These are phyloP conservation scores for Plectranthus barbatus DNA, from an alignment of 257 asterid species.

Conservation along the genomic window DNA sequence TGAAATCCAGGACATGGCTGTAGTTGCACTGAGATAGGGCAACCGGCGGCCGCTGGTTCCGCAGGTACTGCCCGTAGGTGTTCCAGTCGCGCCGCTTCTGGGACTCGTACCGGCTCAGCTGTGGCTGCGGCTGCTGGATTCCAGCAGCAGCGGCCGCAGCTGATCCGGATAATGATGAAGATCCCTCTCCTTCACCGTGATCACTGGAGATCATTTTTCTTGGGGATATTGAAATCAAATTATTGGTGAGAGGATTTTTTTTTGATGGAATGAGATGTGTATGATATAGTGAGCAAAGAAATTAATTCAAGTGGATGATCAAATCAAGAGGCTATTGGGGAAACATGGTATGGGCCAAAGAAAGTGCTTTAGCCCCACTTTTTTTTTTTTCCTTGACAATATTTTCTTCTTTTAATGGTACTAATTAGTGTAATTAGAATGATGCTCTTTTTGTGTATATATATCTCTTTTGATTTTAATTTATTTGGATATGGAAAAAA, in stretches of 20 bases:
- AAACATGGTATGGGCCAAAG: conserved; percentile 63
- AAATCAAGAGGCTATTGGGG: conserved; percentile 35
- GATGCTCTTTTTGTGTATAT: conserved; percentile 5
- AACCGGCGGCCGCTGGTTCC: conserved; percentile 64
- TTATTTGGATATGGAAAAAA: not conserved
- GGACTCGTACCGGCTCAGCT: conserved; percentile 65
- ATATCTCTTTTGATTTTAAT: not conserved
- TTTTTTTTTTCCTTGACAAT: conserved; percentile 37
- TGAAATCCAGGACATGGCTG: conserved; percentile 62
- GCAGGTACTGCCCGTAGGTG: conserved; percentile 73
- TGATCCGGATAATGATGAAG: conserved; percentile 34
- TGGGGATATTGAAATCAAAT: not conserved
- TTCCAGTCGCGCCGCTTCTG: conserved; percentile 91
- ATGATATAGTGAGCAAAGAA: not conserved
- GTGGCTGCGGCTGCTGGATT: conserved; percentile 16
- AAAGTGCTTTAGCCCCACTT: conserved; percentile 46
- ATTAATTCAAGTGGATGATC: conserved; percentile 26
- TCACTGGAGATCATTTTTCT: conserved; percentile 43
- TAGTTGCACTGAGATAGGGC: conserved; percentile 50
- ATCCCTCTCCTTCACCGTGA: conserved; percentile 22
- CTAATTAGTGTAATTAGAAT: conserved; percentile 35
- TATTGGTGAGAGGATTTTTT: not conserved
- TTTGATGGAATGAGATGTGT: not conserved
- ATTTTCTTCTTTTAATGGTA: conserved; percentile 60
- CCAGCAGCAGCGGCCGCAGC: not conserved